Evolutionary conservation across 495 filamentous ascomycete genomes (phyloP).

Genomic region (Neurospora sp.): DNA sequence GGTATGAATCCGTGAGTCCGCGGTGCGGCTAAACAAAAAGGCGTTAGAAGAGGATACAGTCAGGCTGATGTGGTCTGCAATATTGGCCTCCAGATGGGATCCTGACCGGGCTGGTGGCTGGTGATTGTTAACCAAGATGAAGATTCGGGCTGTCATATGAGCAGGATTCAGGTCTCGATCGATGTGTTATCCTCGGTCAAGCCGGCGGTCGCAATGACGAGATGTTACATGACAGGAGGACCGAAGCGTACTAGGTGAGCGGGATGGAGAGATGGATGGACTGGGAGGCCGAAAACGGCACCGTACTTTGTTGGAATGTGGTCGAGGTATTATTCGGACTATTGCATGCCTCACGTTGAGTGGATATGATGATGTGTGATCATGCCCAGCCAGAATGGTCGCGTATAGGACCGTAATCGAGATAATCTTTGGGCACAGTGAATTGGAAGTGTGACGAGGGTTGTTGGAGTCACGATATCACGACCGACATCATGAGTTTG

Average conservation of each 20-base stretch:
- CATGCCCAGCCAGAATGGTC: not conserved
- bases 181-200: not conserved
- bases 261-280: not conserved
- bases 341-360: not conserved
- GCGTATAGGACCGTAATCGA: not conserved
- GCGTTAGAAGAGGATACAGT: conserved; percentile 3
- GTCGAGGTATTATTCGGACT: not conserved
- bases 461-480: not conserved
- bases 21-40: conserved; percentile 21
- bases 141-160: not conserved
- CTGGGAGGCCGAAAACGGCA: not conserved
- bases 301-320: not conserved
- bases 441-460: not conserved
- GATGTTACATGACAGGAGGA: not conserved
- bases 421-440: not conserved
- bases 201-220: not conserved
- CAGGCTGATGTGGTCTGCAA: not conserved
- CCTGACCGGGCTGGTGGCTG: conserved; percentile 11
- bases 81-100: not conserved
- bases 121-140: not conserved
- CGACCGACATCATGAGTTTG: not conserved
- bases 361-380: not conserved
- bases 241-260: not conserved
- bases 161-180: not conserved
- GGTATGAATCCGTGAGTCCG: not conserved